Percentiles rank a stretch among this genome's conserved stretches.
These are phyloP conservation scores for Asterionellopsis glacialis DNA, from an alignment of 108 stramenopile species.

Conservation along the genomic window DNA sequence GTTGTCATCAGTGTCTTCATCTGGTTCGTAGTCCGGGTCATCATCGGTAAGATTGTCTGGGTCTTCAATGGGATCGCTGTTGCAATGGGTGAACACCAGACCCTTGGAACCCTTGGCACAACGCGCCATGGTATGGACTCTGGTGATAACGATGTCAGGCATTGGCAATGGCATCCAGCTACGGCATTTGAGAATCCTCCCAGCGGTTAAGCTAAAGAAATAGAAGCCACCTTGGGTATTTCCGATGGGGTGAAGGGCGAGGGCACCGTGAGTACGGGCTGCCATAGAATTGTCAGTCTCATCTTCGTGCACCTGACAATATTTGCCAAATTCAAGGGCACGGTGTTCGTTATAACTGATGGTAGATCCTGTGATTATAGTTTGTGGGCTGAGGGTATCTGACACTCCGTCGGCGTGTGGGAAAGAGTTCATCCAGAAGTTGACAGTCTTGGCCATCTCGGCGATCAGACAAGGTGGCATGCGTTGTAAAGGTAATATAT, in stretches of 20 bases:
- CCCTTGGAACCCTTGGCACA: neutral
- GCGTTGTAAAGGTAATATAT: too few species aligned
- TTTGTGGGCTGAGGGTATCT: too few species aligned
- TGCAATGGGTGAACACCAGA: neutral
- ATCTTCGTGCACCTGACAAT: constrained; percentile 11
- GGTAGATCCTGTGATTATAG: neutral
- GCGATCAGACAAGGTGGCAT: too few species aligned
- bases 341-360: constrained; percentile 21
- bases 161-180: constrained; percentile 21
- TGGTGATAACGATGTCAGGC: constrained; percentile 12
- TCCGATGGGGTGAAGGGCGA: constrained; percentile 28
- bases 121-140: neutral
- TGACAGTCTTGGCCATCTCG: too few species aligned
- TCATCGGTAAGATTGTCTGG: constrained; percentile 7
- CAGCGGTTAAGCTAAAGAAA: constrained; percentile 21
- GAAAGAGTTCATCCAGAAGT: too few species aligned
- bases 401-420: too few species aligned
- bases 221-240: constrained; percentile 31
- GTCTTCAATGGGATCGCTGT: neutral
- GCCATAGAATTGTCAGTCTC: constrained; percentile 21
- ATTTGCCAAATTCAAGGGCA: constrained; percentile 17
- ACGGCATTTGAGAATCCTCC: neutral
- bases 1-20: neutral
- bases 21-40: neutral
- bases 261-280: constrained; percentile 19